Evolutionary conservation across 345 rosid genomes (phyloP), one percentile per base, ranked within the genome.

Genomic region (Bretschneidera sinensis): DNA sequence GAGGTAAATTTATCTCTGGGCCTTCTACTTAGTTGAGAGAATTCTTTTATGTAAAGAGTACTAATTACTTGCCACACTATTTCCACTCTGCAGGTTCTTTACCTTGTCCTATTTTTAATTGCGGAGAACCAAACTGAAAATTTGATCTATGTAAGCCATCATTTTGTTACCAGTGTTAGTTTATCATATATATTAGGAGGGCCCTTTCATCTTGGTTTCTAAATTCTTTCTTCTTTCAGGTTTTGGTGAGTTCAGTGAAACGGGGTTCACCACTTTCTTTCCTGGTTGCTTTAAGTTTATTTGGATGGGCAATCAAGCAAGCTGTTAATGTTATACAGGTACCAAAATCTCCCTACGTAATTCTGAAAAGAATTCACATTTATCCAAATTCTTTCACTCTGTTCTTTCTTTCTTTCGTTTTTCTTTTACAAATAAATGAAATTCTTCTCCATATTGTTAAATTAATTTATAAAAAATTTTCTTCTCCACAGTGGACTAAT

Each of bases 301-400:
- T 88, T 60, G 96, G 98, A 55, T 91, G 96, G 91, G 77, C 82
- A 55, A 84, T 85, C 75, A 88, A 91, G 74, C 98, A 88, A 69
- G 57, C 67, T 63, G 70, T 91, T 67, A 91, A 91, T 65, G 60
- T 88, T 45, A 91, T 91, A 63, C 98, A 91, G 98, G 96, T 86
- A 79, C 39, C 49, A 34, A 49, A 47, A 48, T 60, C 61, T 39
- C 21, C 65, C 35, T 51, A 39, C 47, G 23, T 39, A 14, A 7
- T 39, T 39, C 45, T 39, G 10, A 39, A 39, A 5, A 13, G 45
- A 5, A 5, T 13, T 14, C 45, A 39, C 16, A 14, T 39, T 39
- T 11, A 39, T 5, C 45, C 10, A 39, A 4, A 5, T 1, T 39
- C 35, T 39, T 39, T 13, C 45, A 39, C n/a, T n/a, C n/a, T n/a